Evolutionary conservation across 257 asterid species (phyloP).

Genomic region (Capsicum chinense): DNA sequence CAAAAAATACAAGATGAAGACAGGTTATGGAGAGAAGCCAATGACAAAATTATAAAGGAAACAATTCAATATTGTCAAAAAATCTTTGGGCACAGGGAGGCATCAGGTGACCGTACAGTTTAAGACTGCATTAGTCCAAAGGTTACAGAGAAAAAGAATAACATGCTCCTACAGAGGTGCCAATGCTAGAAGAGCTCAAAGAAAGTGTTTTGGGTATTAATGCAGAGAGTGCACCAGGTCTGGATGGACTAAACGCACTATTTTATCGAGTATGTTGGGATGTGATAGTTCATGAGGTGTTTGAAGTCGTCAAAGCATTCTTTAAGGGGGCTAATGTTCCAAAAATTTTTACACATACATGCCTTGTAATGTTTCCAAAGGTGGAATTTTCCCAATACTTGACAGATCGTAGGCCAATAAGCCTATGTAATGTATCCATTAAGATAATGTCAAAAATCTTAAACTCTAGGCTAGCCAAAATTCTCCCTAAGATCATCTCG

Average conservation of each 20-base stretch:
- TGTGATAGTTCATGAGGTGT: background rate
- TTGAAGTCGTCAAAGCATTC: background rate
- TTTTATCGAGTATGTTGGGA: background rate
- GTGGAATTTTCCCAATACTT: background rate
- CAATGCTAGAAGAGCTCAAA: background rate
- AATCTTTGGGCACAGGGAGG: background rate
- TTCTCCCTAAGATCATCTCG: no score
- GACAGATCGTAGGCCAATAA: background rate
- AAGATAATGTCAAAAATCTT: background rate
- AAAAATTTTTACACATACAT: background rate
- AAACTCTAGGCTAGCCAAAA: no score
- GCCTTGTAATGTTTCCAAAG: background rate
- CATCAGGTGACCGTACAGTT: background rate
- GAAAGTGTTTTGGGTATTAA: background rate
- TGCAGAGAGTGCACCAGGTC: background rate
- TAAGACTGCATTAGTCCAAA: background rate
- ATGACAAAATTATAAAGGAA: background rate
- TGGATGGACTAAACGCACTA: background rate
- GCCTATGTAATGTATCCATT: background rate
- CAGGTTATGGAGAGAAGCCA: background rate
- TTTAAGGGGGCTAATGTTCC: background rate
- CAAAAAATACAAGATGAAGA: background rate
- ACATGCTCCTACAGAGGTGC: background rate
- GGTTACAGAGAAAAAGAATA: background rate
- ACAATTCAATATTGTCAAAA: background rate